Evolutionary conservation across 75 land plant genomes (phyloP).

Genomic region (Selaginella moellendorffii): DNA sequence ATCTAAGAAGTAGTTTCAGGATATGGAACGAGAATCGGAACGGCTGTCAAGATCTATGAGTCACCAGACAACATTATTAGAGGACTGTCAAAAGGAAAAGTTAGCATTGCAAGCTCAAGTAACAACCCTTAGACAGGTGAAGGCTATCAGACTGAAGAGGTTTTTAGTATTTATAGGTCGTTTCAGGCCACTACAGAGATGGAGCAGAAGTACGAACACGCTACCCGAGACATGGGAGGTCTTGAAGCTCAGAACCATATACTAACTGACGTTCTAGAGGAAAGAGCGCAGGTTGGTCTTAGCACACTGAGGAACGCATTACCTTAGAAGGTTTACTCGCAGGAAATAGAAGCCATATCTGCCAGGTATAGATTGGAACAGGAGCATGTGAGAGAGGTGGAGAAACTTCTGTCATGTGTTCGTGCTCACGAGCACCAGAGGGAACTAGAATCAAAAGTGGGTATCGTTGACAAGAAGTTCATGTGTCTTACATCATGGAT

Average conservation of each 20-base stretch:
- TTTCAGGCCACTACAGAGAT: slow-evolving; percentile 16
- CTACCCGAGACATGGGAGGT: slow-evolving; percentile 14
- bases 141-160: background rate
- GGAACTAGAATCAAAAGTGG: slow-evolving; percentile 25
- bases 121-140: slow-evolving; percentile 14
- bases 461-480: background rate
- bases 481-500: background rate
- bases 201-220: slow-evolving; percentile 13
- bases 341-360: slow-evolving; percentile 20
- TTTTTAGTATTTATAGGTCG: background rate
- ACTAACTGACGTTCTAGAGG: slow-evolving; percentile 10
- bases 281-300: slow-evolving; percentile 7
- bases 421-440: slow-evolving; percentile 26
- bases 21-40: slow-evolving; percentile 20
- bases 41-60: slow-evolving; percentile 19
- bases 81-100: slow-evolving; percentile 20
- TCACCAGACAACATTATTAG: slow-evolving; percentile 22
- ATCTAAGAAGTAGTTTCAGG: slow-evolving; percentile 6
- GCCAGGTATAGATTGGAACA: slow-evolving; percentile 19
- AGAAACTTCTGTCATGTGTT: slow-evolving; percentile 22
- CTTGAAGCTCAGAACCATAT: slow-evolving; percentile 20
- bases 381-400: slow-evolving; percentile 22
- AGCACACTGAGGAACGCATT: background rate
- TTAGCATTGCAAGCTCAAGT: slow-evolving; percentile 16
- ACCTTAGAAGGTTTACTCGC: background rate